These are phyloP conservation scores for Cyphellophora europaea DNA, from an alignment of 2,329 filamentous ascomycete genomes.

Conservation along the genomic window DNA sequence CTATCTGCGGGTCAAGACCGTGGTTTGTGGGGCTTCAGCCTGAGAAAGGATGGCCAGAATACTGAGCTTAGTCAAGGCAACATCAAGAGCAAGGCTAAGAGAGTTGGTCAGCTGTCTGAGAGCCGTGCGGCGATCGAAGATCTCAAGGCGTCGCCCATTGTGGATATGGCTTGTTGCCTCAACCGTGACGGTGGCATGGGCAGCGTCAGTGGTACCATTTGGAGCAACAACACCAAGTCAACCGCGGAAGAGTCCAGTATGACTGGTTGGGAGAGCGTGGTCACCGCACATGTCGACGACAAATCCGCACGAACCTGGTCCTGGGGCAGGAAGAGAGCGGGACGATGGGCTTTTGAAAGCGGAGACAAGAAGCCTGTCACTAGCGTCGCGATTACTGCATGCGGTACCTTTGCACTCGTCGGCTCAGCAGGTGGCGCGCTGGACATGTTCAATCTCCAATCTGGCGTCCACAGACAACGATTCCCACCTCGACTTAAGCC, in stretches of 20 bases:
- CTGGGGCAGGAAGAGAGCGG: slow-evolving; percentile 89
- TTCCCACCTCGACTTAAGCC: slow-evolving; percentile 75
- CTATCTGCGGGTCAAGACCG: slow-evolving; percentile 81
- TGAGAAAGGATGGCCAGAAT: slow-evolving; percentile 89
- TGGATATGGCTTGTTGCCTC: slow-evolving; percentile 78
- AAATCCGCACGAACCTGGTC: slow-evolving; percentile 89
- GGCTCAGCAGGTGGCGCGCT: slow-evolving; percentile 76
- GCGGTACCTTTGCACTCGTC: slow-evolving; percentile 85
- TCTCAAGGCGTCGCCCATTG: slow-evolving; percentile 85
- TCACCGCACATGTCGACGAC: slow-evolving; percentile 85
- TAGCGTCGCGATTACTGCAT: slow-evolving; percentile 80
- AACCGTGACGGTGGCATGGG: slow-evolving; percentile 95
- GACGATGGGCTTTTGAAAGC: slow-evolving; percentile 85
- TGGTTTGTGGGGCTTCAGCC: slow-evolving; percentile 92
- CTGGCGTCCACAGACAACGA: slow-evolving; percentile 74
- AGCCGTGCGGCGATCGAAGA: slow-evolving; percentile 24
- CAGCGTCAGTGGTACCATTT: slow-evolving; percentile 67
- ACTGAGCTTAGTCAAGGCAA: slow-evolving; percentile 87
- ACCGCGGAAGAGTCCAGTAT: slow-evolving; percentile 62
- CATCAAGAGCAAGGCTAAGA: slow-evolving; percentile 81
- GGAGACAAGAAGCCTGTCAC: slow-evolving; percentile 50
- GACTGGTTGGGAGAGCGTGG: slow-evolving; percentile 94
- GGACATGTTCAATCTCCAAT: slow-evolving; percentile 96
- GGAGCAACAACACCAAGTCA: slow-evolving; percentile 65
- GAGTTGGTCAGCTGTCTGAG: slow-evolving; percentile 30